Base-by-base conservation (phyloP, 2,329 filamentous ascomycete genomes). In the Phaeomoniella chlamydospora region DNA sequence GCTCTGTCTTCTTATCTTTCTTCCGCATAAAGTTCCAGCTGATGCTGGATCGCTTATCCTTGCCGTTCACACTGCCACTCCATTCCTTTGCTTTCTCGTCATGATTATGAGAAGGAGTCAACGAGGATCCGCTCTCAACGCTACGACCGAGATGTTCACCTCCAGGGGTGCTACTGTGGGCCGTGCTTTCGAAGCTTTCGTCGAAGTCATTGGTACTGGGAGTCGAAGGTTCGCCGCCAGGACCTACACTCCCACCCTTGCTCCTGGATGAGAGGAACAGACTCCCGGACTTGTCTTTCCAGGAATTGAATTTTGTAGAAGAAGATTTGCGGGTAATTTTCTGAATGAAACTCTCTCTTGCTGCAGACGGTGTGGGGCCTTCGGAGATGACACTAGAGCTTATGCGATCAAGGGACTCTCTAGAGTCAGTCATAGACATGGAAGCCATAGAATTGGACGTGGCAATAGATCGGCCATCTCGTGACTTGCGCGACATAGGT, bases 281-380 rank as follows among this genome's bases (percentile, higher is more conserved):
- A 30, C 43, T 36, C 9, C 58, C 54, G 5, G 56, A 56, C 29
- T 64, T 60, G 37, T 67, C 63, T 46, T 67, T 67, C 64, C 64
- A 68, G 11, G 62, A 61, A 34, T 58, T 54, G 40, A 62, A 65
- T 46, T 67, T 67, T 41, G 65, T 68, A 51, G 62, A 59, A 9
- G 61, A 64, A 44, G 60, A 65, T 42, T 67, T 68, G 35, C 64
- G 60, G 5, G 62, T 66, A 37, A 68, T 61, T 42, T 65, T 67
- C 38, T 63, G 64, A 39, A 68, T 67, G 36, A 68, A 63, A 5
- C 63, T 65, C 40, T 65, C 64, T 42, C 65, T 67, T 4, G 57
- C 50, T 33, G 37, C 44, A 4, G 54, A 50, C 10, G 59, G 58
- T 9, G 59, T 53, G 9, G 14, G 16, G 22, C 22, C 22, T 26